Percentiles rank a stretch among this genome's conserved stretches.
Evolutionary conservation across 1,284 basidiomycete genomes (phyloP).

Genomic region (Cutaneotrichosporon cavernicola): DNA sequence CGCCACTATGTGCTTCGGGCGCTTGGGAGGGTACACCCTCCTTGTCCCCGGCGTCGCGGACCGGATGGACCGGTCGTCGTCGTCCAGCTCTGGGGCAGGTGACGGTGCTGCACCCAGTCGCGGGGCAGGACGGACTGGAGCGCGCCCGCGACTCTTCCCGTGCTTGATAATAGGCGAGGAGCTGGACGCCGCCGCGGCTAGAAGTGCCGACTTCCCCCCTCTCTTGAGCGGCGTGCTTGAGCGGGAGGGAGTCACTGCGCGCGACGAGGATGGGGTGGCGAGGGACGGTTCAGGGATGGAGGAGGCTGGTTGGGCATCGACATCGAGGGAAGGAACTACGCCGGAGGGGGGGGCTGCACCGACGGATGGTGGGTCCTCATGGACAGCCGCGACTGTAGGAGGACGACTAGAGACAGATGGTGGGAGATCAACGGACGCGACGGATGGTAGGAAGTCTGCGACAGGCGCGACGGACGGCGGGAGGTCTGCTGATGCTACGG

Average conservation of each 20-base stretch:
- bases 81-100: neutral
- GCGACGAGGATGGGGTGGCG: neutral
- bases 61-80: neutral
- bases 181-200: neutral
- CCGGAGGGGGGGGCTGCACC: neutral
- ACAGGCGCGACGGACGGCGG: neutral
- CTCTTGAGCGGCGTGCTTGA: neutral
- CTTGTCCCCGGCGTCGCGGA: neutral
- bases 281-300: too few species aligned
- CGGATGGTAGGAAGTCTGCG: neutral
- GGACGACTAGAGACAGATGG: neutral
- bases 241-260: neutral
- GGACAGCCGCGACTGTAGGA: neutral
- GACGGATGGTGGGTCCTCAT: neutral
- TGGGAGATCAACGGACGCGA: neutral
- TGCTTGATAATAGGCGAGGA: neutral
- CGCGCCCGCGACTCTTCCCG: neutral
- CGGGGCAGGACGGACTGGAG: neutral
- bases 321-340: neutral
- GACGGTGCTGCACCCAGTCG: neutral
- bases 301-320: neutral
- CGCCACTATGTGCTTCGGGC: neutral
- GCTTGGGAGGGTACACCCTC: neutral
- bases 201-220: neutral
- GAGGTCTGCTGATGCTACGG: neutral